phyloP scores from a whole-genome alignment of 163 green algal genomes.

The Scenedesmus sp. region DNA sequence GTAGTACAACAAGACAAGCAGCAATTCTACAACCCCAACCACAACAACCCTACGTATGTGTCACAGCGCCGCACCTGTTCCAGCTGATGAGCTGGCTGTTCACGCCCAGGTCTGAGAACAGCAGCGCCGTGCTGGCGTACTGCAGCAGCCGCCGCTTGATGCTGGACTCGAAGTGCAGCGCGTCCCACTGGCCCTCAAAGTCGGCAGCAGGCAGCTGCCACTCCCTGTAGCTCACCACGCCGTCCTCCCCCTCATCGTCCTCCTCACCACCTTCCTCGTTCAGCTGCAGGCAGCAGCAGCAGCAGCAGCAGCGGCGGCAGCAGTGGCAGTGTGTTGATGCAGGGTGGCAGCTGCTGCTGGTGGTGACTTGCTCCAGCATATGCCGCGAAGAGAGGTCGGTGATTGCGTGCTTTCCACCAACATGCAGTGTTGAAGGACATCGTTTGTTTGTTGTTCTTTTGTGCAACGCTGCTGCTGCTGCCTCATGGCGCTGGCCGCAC shows the following conservation, averaged over 20 bases:
- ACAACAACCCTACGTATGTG: no score
- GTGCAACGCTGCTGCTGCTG: not conserved
- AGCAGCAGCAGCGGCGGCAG: conserved; percentile 31
- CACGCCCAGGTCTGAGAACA: conserved; percentile 88
- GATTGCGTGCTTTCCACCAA: not conserved
- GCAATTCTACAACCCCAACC: no score
- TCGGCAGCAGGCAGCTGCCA: conserved; percentile 85
- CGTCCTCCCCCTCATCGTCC: conserved; percentile 80
- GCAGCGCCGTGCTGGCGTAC: conserved; percentile 85
- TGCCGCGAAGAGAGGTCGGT: not conserved
- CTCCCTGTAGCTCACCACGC: conserved; percentile 77
- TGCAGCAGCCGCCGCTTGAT: conserved; percentile 89
- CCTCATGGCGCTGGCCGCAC: not conserved
- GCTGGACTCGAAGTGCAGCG: conserved; percentile 80
- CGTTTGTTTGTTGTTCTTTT: not conserved
- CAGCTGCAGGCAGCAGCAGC: conserved; percentile 42
- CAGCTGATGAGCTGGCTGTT: conserved; percentile 86
- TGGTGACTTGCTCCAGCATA: no score
- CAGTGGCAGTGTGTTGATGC: conserved; percentile 4
- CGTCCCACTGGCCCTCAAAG: conserved; percentile 86
- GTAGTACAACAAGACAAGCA: no score
- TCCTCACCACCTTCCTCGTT: conserved; percentile 68
- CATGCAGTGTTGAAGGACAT: not conserved
- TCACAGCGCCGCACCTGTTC: conserved; percentile 74
- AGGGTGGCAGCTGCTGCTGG: not conserved